Evolutionary conservation across 1,284 basidiomycete species (phyloP), one percentile per base, ranked within the genome.

Genomic region (Meripilus lineatus): DNA sequence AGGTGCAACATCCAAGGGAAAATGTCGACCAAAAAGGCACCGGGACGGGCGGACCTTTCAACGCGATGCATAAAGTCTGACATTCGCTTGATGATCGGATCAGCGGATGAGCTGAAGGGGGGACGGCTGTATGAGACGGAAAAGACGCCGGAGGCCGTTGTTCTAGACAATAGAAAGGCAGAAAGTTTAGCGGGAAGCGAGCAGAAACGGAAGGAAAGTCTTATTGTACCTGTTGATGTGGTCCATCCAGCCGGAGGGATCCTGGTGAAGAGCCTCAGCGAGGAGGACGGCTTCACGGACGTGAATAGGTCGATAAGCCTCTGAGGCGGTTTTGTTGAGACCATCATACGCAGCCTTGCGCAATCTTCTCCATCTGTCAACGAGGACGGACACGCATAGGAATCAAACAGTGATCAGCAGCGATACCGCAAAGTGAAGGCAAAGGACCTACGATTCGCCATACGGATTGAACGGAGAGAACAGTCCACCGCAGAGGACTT

Each of bases 11-110:
- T 20, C 37, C 36, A 39, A n/a, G 47, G 47, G 18, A 49, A 45
- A 26, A 42, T 28, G 15, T 49, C 42, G 23, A 49, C 47, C 13
- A 49, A 21, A 26, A 42, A 38, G 5, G 35, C 35, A 5, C 47
- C 47, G 8, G 47, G 47, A 17, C 44, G 37, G 7, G 44, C 38
- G 22, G 36, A 38, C 6, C 21, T 30, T 25, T 37, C 43, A 20
- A 49, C 24, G 7, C 39, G 36, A 21, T 37, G 28, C 39, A 44
- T 44, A 15, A 40, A 45, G 13, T 32, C 26, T 15, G 36, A 32
- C 20, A 42, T 44, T 15, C 36, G 36, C 11, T 21, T 49, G 14
- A 42, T 21, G 28, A 44, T 18, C n/a, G 17, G 20, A 30, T 49
- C 47, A 17, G 36, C 34, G 6, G 39, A n/a, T 8, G 21, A 30